Evolutionary conservation across 2,329 filamentous ascomycete species (phyloP).

Genomic region (Magnaporthiopsis incrustans): DNA sequence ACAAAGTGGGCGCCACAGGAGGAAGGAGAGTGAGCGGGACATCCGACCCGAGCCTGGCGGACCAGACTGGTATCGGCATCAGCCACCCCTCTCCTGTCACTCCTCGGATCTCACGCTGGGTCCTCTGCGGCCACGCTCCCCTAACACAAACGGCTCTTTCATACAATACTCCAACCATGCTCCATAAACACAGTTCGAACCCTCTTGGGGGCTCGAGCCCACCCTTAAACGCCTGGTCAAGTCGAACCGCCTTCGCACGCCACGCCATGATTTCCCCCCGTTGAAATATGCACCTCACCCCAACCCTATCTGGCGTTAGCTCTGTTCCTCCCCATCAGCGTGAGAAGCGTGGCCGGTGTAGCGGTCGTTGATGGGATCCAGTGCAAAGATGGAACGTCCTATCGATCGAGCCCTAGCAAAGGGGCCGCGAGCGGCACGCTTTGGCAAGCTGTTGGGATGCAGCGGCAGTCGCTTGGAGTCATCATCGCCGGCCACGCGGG

Average conservation of each 20-base stretch:
- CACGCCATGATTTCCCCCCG: background rate
- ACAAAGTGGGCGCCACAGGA: background rate
- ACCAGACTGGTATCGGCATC: background rate
- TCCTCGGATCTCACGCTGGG: background rate
- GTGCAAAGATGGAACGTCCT: background rate
- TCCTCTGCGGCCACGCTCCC: background rate
- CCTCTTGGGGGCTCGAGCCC: too few species aligned
- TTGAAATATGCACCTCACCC: background rate
- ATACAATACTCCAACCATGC: background rate
- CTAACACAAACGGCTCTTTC: background rate
- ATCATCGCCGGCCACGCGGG: too few species aligned
- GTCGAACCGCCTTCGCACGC: background rate
- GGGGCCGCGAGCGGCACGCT: too few species aligned
- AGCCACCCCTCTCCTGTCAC: background rate
- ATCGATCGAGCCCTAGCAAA: background rate
- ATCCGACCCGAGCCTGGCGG: background rate
- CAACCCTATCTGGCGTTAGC: background rate
- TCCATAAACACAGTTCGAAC: background rate
- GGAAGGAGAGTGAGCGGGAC: background rate
- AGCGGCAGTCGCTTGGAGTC: background rate
- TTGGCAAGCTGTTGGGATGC: background rate
- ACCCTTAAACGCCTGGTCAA: background rate
- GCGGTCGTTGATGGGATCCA: background rate
- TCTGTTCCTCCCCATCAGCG: background rate
- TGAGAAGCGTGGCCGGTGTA: background rate